Evolutionary conservation across 495 filamentous ascomycete species (phyloP), one percentile per base, ranked within the genome.

Genomic region (Aspergillus nidulans): DNA sequence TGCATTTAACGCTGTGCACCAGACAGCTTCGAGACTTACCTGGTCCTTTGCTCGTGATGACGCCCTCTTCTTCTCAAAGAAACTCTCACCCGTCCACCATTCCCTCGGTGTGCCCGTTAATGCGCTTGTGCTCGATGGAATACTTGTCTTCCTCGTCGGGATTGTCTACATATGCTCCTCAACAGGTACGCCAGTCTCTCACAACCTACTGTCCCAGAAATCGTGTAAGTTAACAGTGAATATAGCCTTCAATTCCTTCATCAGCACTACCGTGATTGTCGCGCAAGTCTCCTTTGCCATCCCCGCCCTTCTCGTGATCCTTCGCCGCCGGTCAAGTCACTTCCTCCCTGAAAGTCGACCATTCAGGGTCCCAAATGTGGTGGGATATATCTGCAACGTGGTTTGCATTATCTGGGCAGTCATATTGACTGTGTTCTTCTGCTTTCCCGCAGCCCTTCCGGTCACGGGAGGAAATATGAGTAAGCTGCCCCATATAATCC

Each of bases 21-120:
- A 74, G n/a, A 71, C 69, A 1, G 66, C 69, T 10, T 76, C 73
- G 1, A 68, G 73, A 19, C 63, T 77, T 24, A 72, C 69, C 9
- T 77, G 75, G 75, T 66, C 69, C 4, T 76, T 77, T 42, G 73
- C 70, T 18, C 64, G 72, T 43, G 73, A 76, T 49, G 58, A 69
- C 23, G 70, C 64, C 24, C 53, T 67, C 24, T 60, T 70, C 41
- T 64, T 56, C 42, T 69, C 68, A 0, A 18, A 32, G 4, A 46
- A 57, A 18, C 51, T 70, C 16, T 50, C 61, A 0, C 23, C 20
- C 41, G 50, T 68, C 1, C 58, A 62, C 26, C 49, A 59, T 1
- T 23, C 51, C 0, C 55, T 69, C 6, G 60, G 61, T 5, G 59
- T 68, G 5, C 70, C 68, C 6, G 30, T 65, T 13, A 61, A 52